A percentile compares a stretch with the other conserved stretches of the same genome.
These are phyloP conservation scores for Candida yuanshanica DNA, from an alignment of 805 yeast genomes.

Conservation along the genomic window DNA sequence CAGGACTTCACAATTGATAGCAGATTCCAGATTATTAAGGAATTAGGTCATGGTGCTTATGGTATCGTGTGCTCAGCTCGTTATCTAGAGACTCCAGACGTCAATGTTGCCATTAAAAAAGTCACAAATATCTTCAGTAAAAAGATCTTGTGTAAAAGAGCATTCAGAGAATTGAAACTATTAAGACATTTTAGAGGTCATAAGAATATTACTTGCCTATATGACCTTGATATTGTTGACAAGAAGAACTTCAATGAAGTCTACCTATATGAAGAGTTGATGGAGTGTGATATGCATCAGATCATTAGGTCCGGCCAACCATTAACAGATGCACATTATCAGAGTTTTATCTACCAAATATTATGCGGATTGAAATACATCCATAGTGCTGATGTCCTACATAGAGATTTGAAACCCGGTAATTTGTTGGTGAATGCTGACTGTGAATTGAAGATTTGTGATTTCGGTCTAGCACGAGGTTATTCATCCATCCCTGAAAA, in stretches of 20 bases:
- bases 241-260: slow-evolving; percentile 79
- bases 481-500: slow-evolving; percentile 76
- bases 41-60: slow-evolving; percentile 96
- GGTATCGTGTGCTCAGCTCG: slow-evolving; percentile 95
- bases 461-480: slow-evolving; percentile 93
- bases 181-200: slow-evolving; percentile 93
- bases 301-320: slow-evolving; percentile 92
- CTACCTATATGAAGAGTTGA: slow-evolving; percentile 89
- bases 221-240: slow-evolving; percentile 84
- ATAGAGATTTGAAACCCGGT: slow-evolving; percentile 93
- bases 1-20: slow-evolving; percentile 92
- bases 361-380: slow-evolving; percentile 86
- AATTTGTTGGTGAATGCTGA: slow-evolving; percentile 90
- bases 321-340: slow-evolving; percentile 91
- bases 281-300: slow-evolving; percentile 99
- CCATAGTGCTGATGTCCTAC: slow-evolving; percentile 89
- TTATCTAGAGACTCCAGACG: slow-evolving; percentile 66
- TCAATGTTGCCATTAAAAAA: slow-evolving; percentile 90
- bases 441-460: slow-evolving; percentile 94
- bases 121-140: slow-evolving; percentile 92
- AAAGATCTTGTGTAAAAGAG: slow-evolving; percentile 85
- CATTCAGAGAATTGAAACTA: slow-evolving; percentile 84
- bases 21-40: slow-evolving; percentile 83
- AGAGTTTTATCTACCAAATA: slow-evolving; percentile 86
- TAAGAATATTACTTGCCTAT: slow-evolving; percentile 90